These are phyloP conservation scores for Jaltomata sinuosa DNA, from an alignment of 257 asterid genomes.

Conservation along the genomic window DNA sequence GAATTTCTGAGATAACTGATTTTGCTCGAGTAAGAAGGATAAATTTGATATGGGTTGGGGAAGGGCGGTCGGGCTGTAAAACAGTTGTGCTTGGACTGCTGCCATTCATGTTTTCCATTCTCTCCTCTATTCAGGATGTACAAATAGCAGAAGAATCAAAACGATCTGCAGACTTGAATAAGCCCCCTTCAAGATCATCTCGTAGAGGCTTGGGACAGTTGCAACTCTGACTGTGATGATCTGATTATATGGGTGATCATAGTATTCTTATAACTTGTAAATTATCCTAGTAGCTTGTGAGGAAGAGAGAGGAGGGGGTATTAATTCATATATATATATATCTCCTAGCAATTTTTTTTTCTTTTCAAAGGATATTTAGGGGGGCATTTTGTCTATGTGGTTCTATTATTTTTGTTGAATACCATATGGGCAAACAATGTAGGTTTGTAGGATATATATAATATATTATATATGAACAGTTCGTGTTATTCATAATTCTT, in stretches of 20 bases:
- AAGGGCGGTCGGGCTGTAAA: neutral
- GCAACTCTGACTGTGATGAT: conserved; percentile 32
- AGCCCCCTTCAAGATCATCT: conserved; percentile 60
- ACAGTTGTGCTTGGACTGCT: neutral
- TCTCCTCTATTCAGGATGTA: conserved; percentile 42
- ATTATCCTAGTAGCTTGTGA: conserved; percentile 52
- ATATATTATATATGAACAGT: neutral
- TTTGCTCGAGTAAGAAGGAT: neutral
- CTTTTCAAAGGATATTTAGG: neutral
- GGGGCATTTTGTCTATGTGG: conserved; percentile 36
- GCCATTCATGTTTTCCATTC: neutral
- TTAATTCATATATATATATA: neutral
- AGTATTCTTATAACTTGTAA: conserved; percentile 39
- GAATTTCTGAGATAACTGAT: neutral
- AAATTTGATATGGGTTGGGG: neutral
- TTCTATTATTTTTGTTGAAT: conserved; percentile 52
- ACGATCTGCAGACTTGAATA: conserved; percentile 35
- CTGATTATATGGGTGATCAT: conserved; percentile 21
- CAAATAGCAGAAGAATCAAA: conserved; percentile 51
- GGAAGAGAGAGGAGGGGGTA: conserved; percentile 5
- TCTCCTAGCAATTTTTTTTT: conserved; percentile 37
- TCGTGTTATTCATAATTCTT: neutral
- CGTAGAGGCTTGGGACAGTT: conserved; percentile 61
- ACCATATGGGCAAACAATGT: conserved; percentile 34
- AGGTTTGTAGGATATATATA: neutral